A percentile compares a stretch with the other conserved stretches of the same genome.
phyloP scores from a whole-genome alignment of 495 filamentous ascomycete genomes.

The Aspergillus biplanus region DNA sequence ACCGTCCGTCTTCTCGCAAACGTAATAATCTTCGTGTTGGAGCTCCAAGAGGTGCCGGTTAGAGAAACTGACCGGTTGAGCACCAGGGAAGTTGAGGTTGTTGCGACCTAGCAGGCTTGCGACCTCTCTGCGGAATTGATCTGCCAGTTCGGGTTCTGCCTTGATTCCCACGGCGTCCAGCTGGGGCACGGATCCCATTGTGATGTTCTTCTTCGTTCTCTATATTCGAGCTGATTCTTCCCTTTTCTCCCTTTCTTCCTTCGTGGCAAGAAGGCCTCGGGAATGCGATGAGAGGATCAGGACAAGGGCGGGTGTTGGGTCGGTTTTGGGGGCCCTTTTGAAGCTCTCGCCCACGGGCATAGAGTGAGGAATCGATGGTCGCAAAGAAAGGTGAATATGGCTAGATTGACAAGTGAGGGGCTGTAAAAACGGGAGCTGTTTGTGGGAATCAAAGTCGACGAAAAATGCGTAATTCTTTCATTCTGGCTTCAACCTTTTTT shows the following conservation, averaged over 20 bases:
- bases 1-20: conserved; percentile 98
- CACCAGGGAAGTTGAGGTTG: conserved; percentile 77
- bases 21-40: conserved; percentile 82
- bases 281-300: conserved; percentile 3
- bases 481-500: background rate
- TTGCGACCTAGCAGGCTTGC: conserved; percentile 72
- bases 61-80: conserved; percentile 92
- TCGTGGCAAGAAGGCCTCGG: conserved; percentile 2
- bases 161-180: conserved; percentile 62
- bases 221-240: background rate
- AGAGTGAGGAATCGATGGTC: conserved; percentile 13
- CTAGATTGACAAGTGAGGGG: background rate
- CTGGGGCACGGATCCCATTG: conserved; percentile 54
- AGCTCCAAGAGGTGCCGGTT: conserved; percentile 77
- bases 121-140: conserved; percentile 71
- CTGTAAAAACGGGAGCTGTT: background rate
- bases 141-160: conserved; percentile 58
- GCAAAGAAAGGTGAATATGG: background rate
- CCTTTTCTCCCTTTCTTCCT: background rate
- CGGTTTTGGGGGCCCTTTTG: conserved; percentile 8
- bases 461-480: conserved; percentile 1
- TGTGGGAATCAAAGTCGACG: background rate
- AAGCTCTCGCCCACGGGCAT: conserved; percentile 30
- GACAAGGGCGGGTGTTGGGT: conserved; percentile 6
- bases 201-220: conserved; percentile 4